phyloP scores from a whole-genome alignment of 2,329 filamentous ascomycete species.

The Xylariomycetidae sp. region DNA sequence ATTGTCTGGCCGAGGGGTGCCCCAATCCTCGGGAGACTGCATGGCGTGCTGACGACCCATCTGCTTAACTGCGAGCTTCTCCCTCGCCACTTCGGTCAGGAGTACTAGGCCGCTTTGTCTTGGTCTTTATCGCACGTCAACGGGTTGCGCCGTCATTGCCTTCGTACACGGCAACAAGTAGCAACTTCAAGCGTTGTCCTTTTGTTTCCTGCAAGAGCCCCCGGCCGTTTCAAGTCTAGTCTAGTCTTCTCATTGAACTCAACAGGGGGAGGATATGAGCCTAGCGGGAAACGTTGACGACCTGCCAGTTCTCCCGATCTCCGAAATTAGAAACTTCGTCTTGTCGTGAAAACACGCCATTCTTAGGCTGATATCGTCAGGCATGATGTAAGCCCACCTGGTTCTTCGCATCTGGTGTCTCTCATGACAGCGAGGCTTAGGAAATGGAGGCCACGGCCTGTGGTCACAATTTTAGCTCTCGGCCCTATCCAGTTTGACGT shows the following conservation, averaged over 20 bases:
- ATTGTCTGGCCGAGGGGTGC: slow-evolving; percentile 30
- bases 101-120: slow-evolving; percentile 14
- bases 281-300: too few relatives aligned
- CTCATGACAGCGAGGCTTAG: neutral
- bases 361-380: too few relatives aligned
- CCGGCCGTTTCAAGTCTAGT: too few relatives aligned
- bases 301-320: neutral
- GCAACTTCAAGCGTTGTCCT: too few relatives aligned
- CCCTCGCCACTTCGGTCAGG: slow-evolving; percentile 28
- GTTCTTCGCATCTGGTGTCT: slow-evolving; percentile 3
- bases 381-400: slow-evolving; percentile 3
- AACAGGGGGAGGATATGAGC: too few relatives aligned
- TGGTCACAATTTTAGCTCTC: slow-evolving; percentile 21
- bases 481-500: slow-evolving; percentile 21
- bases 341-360: too few relatives aligned
- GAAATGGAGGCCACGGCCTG: too few relatives aligned
- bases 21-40: slow-evolving; percentile 36
- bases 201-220: too few relatives aligned
- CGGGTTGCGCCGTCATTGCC: neutral
- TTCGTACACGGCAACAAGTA: too few relatives aligned
- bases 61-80: slow-evolving; percentile 27
- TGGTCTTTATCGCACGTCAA: slow-evolving; percentile 12
- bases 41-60: slow-evolving; percentile 29
- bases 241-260: too few relatives aligned
- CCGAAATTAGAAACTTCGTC: slow-evolving; percentile 11